Conservation (phyloP, 106 monocot species). For the Allium fistulosum region DNA sequence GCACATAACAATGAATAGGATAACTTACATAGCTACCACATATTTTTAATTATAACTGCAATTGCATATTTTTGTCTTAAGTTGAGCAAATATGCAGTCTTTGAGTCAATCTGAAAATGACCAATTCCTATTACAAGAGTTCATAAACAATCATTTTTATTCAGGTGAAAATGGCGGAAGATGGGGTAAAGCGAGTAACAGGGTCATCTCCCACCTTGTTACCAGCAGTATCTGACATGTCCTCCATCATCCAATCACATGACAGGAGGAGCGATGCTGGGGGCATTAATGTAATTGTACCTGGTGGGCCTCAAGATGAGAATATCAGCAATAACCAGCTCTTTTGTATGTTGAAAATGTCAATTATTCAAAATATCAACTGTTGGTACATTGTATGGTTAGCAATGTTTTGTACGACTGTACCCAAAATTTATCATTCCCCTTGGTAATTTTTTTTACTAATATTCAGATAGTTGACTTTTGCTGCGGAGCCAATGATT, state of each 20-base stretch:
- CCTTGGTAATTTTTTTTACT: neutral
- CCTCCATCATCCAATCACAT: conserved; percentile 27
- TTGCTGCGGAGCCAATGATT: conserved; percentile 80
- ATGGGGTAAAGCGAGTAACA: conserved; percentile 62
- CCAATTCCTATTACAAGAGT: no score
- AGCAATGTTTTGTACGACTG: no score
- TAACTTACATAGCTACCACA: no score
- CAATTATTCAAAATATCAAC: no score
- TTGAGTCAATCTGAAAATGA: no score
- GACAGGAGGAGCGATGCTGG: conserved; percentile 8
- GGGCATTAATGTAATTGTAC: neutral
- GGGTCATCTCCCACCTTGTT: conserved; percentile 19
- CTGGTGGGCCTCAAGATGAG: conserved; percentile 1
- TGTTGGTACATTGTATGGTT: no score
- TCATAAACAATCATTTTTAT: neutral
- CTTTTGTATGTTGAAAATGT: no score
- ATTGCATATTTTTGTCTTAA: no score
- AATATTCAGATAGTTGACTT: conserved; percentile 66
- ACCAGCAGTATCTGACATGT: conserved; percentile 25
- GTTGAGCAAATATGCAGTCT: no score
- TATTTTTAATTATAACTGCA: no score
- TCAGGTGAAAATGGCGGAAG: conserved; percentile 88
- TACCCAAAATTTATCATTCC: no score
- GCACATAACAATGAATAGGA: no score
- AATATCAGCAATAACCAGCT: neutral